Percentiles rank a stretch among this genome's conserved stretches.
phyloP scores from a whole-genome alignment of 2,329 filamentous ascomycete species.

The Boeremia lycopersici region DNA sequence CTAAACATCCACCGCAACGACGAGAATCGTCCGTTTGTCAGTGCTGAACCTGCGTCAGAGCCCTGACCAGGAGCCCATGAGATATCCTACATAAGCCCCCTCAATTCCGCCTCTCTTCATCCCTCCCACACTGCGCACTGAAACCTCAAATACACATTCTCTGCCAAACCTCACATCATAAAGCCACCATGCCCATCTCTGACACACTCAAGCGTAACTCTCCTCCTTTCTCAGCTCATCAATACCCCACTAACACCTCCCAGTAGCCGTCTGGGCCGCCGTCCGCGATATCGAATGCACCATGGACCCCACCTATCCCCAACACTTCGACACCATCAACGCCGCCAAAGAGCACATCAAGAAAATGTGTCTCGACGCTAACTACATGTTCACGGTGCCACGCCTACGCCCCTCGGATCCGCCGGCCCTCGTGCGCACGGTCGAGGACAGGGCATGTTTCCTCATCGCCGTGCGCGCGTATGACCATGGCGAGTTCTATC shows the following conservation, averaged over 20 bases:
- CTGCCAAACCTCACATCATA: neutral
- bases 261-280: neutral
- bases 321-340: slow-evolving; percentile 10
- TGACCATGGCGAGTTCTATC: slow-evolving; percentile 14
- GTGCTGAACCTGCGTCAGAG: neutral
- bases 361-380: neutral
- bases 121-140: neutral
- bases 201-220: neutral
- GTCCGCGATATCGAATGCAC: neutral
- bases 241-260: neutral
- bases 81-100: neutral
- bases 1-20: neutral
- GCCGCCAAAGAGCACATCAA: slow-evolving; percentile 9
- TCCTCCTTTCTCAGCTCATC: too few species aligned
- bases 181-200: neutral
- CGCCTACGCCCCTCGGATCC: neutral
- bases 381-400: neutral
- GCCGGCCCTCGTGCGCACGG: neutral
- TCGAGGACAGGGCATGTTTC: slow-evolving; percentile 13
- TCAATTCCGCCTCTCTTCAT: neutral
- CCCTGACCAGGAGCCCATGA: neutral
- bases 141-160: neutral
- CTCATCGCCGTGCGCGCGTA: slow-evolving; percentile 17
- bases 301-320: slow-evolving; percentile 5
- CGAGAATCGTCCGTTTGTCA: neutral